Base-by-base conservation (phyloP, 345 rosid species). In the Mallotus nudiflorus region DNA sequence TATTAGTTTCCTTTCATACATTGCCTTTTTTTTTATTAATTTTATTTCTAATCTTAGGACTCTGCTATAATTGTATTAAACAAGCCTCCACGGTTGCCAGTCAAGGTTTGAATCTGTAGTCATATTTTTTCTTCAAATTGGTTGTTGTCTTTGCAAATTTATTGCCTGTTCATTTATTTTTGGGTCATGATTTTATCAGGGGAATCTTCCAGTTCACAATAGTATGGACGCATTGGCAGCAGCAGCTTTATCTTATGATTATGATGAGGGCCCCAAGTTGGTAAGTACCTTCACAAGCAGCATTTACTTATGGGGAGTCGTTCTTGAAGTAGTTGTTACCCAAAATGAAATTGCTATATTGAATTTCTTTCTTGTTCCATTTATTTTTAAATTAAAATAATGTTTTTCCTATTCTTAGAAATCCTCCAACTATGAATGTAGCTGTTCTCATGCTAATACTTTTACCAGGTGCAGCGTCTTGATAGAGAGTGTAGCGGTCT, bases 181-280 rank as follows among this genome's bases (percentile, higher is more conserved):
- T 22, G 9, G 39, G 2, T 50, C 27, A 3, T 14, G 61, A 54
- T 52, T 55, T 68, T 48, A 65, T 67, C 50, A 93, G 97, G 97
- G 97, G 33, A 82, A 82, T 82, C 70, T 93, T 71, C 90, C 97
- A 3, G 81, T 91, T 85, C 97, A 93, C 74, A 93, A 91, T 63
- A 89, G 98, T 84, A 87, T 93, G 98, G 98, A 93, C 75, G 96
- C 91, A 7, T 83, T 93, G 76, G 98, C 98, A 60, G 91, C 96
- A 73, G 98, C 96, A 67, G 94, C 98, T 76, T 71, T 93, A 74
- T 91, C 94, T 48, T 91, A 81, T 76, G 94, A 84, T 81, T 70
- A 85, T 57, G 85, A 89, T 29, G 96, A 91, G 63, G 92, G 94
- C 68, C 98, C 97, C 73, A 88, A 88, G 81, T 77, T 93, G 94